Percentiles rank a stretch among this genome's conserved stretches.
Evolutionary conservation across 2,329 filamentous ascomycete species (phyloP).

Genomic region (Neonectria punicea): DNA sequence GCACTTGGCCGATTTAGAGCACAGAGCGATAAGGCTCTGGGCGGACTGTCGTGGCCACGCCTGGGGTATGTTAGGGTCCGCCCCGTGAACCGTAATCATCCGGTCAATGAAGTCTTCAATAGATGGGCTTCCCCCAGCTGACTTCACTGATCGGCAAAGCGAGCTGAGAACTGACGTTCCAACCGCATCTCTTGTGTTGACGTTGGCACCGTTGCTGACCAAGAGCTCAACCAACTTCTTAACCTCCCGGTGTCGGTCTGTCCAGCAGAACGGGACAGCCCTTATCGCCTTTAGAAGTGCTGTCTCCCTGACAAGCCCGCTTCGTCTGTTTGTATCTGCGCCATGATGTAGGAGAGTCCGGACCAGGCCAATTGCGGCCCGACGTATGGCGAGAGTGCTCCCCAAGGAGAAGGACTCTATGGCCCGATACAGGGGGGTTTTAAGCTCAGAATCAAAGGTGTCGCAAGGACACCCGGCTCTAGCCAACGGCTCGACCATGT

Average conservation of each 20-base stretch:
- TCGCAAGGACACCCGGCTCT: background rate
- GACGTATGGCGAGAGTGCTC: too few relatives aligned
- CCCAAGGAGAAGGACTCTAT: too few relatives aligned
- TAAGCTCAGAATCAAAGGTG: background rate
- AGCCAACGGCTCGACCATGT: background rate
- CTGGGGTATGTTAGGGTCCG: background rate
- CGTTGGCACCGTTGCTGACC: background rate
- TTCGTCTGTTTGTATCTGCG: background rate
- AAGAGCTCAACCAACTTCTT: background rate
- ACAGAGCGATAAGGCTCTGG: background rate
- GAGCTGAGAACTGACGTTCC: background rate
- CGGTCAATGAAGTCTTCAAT: background rate
- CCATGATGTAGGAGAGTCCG: background rate
- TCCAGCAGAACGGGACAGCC: background rate
- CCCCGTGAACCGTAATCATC: background rate
- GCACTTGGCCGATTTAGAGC: too few relatives aligned
- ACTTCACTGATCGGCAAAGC: background rate
- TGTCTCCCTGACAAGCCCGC: background rate
- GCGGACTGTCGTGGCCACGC: fast-evolving
- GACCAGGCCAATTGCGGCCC: too few relatives aligned
- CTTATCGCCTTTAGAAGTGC: background rate
- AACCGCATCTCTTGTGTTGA: background rate
- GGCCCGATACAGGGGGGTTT: background rate
- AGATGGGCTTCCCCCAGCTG: background rate
- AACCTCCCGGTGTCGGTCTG: background rate